Evolutionary conservation across 768 basidiomycete species (phyloP), one percentile per base, ranked within the genome.

Genomic region (Suillus americanus): DNA sequence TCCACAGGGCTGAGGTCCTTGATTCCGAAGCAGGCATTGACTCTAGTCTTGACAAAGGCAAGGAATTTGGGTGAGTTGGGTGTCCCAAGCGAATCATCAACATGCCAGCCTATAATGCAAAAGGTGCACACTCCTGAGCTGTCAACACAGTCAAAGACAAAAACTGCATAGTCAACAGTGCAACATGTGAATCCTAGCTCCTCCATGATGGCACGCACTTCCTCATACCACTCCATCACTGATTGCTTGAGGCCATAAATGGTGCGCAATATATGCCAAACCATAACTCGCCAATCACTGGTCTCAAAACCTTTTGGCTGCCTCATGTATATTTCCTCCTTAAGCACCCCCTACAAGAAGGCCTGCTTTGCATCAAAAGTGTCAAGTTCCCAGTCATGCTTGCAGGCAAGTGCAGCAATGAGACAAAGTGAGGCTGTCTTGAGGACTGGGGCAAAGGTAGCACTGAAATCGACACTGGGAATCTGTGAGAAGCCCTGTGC

Each of bases 11-110:
- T 3, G 1, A 46, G 18, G 10, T 46, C 45, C 8, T n/a, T 46
- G 1, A 46, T 46, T 0, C 45, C 20, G 3, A 46, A 46, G 0
- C 10, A 3, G 3, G 1, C 0, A 3, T 46, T 0, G 1, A 46
- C 10, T n/a, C n/a, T 46, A 1, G 4, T 1, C 2, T 46, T 46
- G 10, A 46, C 45, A 0, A 7, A n/a, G 20, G n/a, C 10, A 0
- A 46, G 9, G n/a, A 46, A 46, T 2, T 2, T 1, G 0, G 9
- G 20, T 3, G 45, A 46, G 20, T 46, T 46, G 3, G 45, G n/a
- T 0, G 45, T 46, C 7, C 45, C n/a, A 3, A 46, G 20, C 1
- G 20, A 1, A 2, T 46, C 20, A 5, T 46, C 45, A 4, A 46
- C 10, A 3, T n/a, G 45, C 3, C 3, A 46, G 3, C 45, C 20